Percentiles rank a stretch among this genome's conserved stretches.
These are phyloP conservation scores for Grigorovia yakushimaensis DNA, from an alignment of 805 yeast genomes.

Conservation along the genomic window DNA sequence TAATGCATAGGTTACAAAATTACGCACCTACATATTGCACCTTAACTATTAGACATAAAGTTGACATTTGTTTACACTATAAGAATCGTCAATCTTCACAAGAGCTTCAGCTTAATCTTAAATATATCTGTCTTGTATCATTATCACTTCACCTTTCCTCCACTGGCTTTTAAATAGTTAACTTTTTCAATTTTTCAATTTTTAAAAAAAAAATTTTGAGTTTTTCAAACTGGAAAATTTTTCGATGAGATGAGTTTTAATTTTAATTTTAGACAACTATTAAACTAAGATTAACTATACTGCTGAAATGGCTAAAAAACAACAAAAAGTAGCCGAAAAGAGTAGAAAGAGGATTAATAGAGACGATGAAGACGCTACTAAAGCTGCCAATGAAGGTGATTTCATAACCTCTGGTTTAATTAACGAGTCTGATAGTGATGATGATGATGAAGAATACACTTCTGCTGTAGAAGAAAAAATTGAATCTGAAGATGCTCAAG, in stretches of 20 bases:
- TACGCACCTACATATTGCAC: no score
- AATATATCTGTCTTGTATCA: no score
- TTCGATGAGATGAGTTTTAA: slow-evolving; percentile 5
- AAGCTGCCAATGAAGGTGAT: slow-evolving; percentile 12
- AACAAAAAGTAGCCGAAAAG: slow-evolving; percentile 1
- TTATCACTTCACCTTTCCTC: no score
- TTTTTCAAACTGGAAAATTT: slow-evolving; percentile 1
- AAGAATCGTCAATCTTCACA: no score
- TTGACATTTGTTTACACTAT: no score
- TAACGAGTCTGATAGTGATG: slow-evolving; percentile 13
- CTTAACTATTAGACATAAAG: no score
- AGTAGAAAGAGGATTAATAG: slow-evolving; percentile 4
- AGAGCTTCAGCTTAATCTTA: no score
- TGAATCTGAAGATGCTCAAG: slow-evolving; percentile 1
- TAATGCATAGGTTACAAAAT: no score
- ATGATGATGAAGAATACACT: slow-evolving; percentile 12
- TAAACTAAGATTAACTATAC: not conserved
- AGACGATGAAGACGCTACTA: slow-evolving; percentile 13
- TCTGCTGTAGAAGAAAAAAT: slow-evolving; percentile 11
- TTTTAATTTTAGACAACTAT: not conserved
- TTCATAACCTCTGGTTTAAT: slow-evolving; percentile 9
- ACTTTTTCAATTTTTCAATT: no score
- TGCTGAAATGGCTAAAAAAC: not conserved
- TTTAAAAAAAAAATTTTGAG: no score
- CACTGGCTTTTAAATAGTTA: no score